These are phyloP conservation scores for Stephanodiscus minutulus DNA, from an alignment of 108 stramenopile species.

Conservation along the genomic window DNA sequence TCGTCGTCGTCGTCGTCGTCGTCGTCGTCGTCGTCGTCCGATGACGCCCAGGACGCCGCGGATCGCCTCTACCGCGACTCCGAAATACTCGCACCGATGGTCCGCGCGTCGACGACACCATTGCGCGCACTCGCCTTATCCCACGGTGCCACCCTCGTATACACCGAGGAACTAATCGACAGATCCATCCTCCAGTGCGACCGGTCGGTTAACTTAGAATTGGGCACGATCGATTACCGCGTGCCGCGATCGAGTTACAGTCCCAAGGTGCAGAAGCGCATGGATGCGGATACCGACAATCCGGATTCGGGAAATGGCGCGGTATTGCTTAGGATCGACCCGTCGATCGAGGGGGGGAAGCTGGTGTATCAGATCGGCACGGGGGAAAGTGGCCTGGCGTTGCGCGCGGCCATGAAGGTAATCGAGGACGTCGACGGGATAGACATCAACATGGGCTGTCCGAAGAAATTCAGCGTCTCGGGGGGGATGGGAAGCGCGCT, in stretches of 20 bases:
- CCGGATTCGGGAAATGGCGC: constrained; percentile 41
- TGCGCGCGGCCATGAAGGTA: constrained; percentile 75
- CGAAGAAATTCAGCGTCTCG: constrained; percentile 91
- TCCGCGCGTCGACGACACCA: constrained; percentile 91
- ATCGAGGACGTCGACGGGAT: constrained; percentile 85
- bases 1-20: background rate
- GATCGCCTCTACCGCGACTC: constrained; percentile 29
- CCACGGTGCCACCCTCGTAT: constrained; percentile 91
- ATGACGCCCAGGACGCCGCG: constrained; percentile 42
- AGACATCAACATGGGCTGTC: constrained; percentile 99
- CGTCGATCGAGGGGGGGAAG: constrained; percentile 64
- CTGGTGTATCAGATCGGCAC: constrained; percentile 95
- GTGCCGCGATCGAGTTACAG: constrained; percentile 55
- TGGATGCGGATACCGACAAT: constrained; percentile 50
- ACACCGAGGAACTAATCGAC: constrained; percentile 96
- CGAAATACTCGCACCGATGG: constrained; percentile 89
- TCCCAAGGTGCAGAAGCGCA: constrained; percentile 54
- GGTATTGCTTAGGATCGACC: constrained; percentile 75
- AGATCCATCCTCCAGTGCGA: constrained; percentile 68
- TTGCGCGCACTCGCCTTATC: constrained; percentile 84
- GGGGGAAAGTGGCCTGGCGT: constrained; percentile 79
- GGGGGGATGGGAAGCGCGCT: constrained; percentile 96
- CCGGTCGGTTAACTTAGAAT: constrained; percentile 61
- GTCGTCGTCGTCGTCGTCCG: background rate
- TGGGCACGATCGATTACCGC: constrained; percentile 90